phyloP scores from a whole-genome alignment of 176 grass and related monocot genomes.

The Cenchrus americanus region DNA sequence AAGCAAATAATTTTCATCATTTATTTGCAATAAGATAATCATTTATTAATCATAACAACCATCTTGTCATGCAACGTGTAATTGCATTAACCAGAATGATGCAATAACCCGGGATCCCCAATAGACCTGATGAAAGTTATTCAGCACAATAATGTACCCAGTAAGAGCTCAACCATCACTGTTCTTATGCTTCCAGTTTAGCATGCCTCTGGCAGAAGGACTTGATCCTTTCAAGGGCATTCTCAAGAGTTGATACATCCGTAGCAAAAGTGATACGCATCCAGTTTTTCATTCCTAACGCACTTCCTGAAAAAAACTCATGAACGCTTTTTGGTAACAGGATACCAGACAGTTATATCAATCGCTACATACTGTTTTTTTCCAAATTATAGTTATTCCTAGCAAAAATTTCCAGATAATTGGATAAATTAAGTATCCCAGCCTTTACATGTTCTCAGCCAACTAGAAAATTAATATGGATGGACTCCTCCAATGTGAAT shows the following conservation, averaged over 20 bases:
- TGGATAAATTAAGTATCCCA: background rate
- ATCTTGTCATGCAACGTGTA: background rate
- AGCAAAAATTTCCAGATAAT: background rate
- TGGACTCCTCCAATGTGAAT: background rate
- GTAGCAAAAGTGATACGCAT: slow-evolving; percentile 67
- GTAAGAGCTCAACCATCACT: background rate
- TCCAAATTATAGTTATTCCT: background rate
- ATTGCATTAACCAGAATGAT: background rate
- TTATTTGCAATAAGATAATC: background rate
- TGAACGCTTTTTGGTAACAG: background rate
- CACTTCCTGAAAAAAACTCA: slow-evolving; percentile 49
- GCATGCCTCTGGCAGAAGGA: slow-evolving; percentile 71
- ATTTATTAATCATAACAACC: background rate
- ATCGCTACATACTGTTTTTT: background rate
- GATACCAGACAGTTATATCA: background rate
- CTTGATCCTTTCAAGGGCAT: slow-evolving; percentile 65
- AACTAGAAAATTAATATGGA: background rate
- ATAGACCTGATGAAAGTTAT: background rate
- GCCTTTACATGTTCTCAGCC: background rate
- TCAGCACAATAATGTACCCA: background rate
- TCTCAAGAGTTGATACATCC: slow-evolving; percentile 53
- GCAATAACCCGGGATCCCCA: background rate
- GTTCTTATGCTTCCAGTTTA: slow-evolving; percentile 28
- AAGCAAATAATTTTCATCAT: background rate
- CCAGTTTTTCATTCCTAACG: slow-evolving; percentile 72